Base-by-base conservation (phyloP, 768 basidiomycete species). In the Gloeopeniophorella convolvens region DNA sequence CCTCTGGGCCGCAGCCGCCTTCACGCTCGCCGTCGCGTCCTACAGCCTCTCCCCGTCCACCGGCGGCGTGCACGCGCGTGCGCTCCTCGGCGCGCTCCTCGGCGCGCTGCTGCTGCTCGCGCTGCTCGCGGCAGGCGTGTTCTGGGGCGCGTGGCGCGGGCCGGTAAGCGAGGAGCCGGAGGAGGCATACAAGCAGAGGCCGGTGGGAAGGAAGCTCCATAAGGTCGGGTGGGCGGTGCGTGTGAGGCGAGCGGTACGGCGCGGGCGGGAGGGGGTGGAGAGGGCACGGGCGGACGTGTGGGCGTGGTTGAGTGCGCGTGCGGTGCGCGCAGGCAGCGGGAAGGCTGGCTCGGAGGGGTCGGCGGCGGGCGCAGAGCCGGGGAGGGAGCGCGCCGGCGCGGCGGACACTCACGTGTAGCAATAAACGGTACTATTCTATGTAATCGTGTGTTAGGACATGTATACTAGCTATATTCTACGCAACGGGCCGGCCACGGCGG, bases 91-190 rank as follows among this genome's bases (percentile, higher is more conserved):
- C 6, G 40, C 36, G 2, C 27, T 46, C 26, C 27, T 51, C 27
- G 50, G 36, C 6, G 45, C 47, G 32, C 33, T 42, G 20, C 20
- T 46, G 10, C 9, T 21, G 6, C 33, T 52, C 33, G 34, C 40
- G 1, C n/a, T 42, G 12, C 45, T 47, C 20, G 27, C 34, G 23
- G 13, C 32, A 16, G 44, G 45, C 40, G 39, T 52, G 15, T 52
- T 52, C 23, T 52, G 45, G 45, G 51, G 47, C 11, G 51, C 45
- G 33, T 47, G 21, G 51, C 45, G 51, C 33, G n/a, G 28, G 35
- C 51, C 45, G 6, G 45, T 35, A 5, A 53, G 16, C 23, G 48
- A 24, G 27, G 51, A 52, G 40, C 45, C 45, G n/a, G 51, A 35
- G 26, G 45, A 53, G 11, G 50, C n/a, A n/a, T n/a, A n/a, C n/a